A percentile compares a stretch with the other conserved stretches of the same genome.
Conservation (phyloP, 495 filamentous ascomycete genomes). For the Talaromyces adpressus region DNA sequence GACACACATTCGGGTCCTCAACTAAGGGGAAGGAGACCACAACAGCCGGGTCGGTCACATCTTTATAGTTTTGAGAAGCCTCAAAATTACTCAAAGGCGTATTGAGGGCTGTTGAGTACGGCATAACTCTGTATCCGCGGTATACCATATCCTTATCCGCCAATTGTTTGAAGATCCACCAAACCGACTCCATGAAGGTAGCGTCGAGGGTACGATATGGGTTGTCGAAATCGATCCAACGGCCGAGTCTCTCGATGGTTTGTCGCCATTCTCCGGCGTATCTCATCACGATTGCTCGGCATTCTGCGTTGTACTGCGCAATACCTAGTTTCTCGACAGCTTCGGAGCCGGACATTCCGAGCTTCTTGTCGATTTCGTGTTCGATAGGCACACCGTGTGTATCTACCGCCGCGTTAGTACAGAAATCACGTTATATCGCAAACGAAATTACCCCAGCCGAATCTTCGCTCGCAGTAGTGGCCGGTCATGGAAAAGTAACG, state of each 20-base stretch:
- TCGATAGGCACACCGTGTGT: slow-evolving; percentile 95
- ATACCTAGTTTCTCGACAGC: slow-evolving; percentile 85
- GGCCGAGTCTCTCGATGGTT: slow-evolving; percentile 83
- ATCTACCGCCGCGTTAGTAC: slow-evolving; percentile 24
- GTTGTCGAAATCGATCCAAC: slow-evolving; percentile 98
- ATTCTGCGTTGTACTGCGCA: slow-evolving; percentile 88
- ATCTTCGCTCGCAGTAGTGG: slow-evolving; percentile 61
- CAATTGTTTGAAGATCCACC: slow-evolving; percentile 95
- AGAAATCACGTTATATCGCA: neutral
- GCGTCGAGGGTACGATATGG: slow-evolving; percentile 93
- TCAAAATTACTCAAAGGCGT: slow-evolving; percentile 93
- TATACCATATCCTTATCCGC: slow-evolving; percentile 87
- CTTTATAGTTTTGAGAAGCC: slow-evolving; percentile 89
- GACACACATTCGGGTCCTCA: slow-evolving; percentile 62
- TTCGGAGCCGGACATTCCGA: slow-evolving; percentile 80
- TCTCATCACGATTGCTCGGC: slow-evolving; percentile 89
- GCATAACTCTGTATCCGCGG: slow-evolving; percentile 85
- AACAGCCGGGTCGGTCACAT: slow-evolving; percentile 86
- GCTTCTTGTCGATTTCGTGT: slow-evolving; percentile 97
- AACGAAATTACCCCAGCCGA: slow-evolving; percentile 51
- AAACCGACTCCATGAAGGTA: slow-evolving; percentile 91
- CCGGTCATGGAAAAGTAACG: slow-evolving; percentile 91
- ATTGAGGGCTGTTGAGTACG: slow-evolving; percentile 84
- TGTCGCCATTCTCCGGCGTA: slow-evolving; percentile 84
- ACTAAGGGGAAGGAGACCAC: slow-evolving; percentile 83